Evolutionary conservation across 2,329 filamentous ascomycete species (phyloP).

Genomic region (Hymenoscyphus albidus): DNA sequence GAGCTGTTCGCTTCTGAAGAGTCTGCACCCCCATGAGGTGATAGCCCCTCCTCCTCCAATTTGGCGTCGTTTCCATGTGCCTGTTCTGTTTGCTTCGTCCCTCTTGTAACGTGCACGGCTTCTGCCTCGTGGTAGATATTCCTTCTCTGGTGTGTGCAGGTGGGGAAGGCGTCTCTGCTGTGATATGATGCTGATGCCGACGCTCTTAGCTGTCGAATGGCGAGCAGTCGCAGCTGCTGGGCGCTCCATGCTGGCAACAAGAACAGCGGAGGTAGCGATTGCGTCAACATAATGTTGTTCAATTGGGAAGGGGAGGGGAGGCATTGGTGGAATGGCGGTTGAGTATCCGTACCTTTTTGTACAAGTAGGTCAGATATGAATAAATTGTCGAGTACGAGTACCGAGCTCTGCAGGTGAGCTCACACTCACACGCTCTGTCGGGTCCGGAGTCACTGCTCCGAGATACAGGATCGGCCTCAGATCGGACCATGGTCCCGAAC

Average conservation of each 20-base stretch:
- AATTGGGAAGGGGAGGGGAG: not conserved
- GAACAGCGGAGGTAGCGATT: slow-evolving; percentile 41
- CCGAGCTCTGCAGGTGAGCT: not conserved
- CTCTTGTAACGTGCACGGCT: not conserved
- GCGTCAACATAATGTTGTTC: slow-evolving; percentile 40
- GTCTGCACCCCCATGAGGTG: too few relatives aligned
- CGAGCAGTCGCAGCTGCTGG: slow-evolving; percentile 29
- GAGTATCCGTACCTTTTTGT: not conserved
- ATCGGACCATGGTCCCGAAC: not conserved
- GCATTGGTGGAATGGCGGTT: not conserved
- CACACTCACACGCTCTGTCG: too few relatives aligned
- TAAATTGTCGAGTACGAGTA: not conserved
- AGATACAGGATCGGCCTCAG: not conserved
- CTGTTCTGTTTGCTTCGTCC: not conserved
- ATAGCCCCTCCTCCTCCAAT: not conserved
- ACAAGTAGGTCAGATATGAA: not conserved
- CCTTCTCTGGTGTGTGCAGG: not conserved
- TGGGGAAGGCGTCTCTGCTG: not conserved
- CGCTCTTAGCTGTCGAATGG: slow-evolving; percentile 19
- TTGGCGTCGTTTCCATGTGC: not conserved
- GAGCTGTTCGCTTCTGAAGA: not conserved
- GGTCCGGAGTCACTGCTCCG: not conserved
- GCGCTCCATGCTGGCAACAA: slow-evolving; percentile 40
- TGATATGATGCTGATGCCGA: not conserved
- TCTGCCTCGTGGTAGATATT: not conserved